Percentiles rank a stretch among this genome's conserved stretches.
Evolutionary conservation across 2,329 filamentous ascomycete genomes (phyloP).

Genomic region (Chrysosporium keratinophilum): DNA sequence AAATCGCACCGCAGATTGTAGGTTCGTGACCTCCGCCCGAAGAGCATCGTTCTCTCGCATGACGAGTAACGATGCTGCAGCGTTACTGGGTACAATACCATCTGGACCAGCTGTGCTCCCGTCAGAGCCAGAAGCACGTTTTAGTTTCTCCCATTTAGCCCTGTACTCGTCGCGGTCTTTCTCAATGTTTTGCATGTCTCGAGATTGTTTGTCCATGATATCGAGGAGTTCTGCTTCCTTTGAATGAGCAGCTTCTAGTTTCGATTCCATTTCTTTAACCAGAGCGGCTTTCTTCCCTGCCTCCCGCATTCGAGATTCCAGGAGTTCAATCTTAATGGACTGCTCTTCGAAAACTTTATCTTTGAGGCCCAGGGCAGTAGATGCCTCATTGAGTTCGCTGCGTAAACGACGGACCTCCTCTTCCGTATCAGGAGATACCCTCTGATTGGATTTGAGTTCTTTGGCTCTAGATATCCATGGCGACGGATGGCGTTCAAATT

Average conservation of each 20-base stretch:
- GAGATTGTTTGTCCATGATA: constrained; percentile 28
- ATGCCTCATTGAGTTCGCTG: constrained; percentile 68
- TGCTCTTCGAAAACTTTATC: constrained; percentile 78
- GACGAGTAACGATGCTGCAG: constrained; percentile 32
- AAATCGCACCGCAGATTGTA: constrained; percentile 40
- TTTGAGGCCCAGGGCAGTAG: constrained; percentile 58
- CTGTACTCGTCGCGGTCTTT: constrained; percentile 35
- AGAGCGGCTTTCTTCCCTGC: constrained; percentile 61
- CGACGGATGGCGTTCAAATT: constrained; percentile 64
- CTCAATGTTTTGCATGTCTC: constrained; percentile 30
- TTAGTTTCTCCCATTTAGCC: constrained; percentile 35
- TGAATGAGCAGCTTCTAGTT: constrained; percentile 32
- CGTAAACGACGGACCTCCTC: constrained; percentile 72
- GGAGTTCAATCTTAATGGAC: constrained; percentile 83
- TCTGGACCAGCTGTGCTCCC: constrained; percentile 29
- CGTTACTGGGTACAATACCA: constrained; percentile 25
- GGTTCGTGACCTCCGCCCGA: constrained; percentile 33
- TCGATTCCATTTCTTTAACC: constrained; percentile 36
- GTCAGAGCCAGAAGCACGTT: constrained; percentile 32
- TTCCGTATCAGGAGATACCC: constrained; percentile 68
- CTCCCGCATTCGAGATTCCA: constrained; percentile 78
- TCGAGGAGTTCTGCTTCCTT: constrained; percentile 27
- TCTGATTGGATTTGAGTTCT: constrained; percentile 72
- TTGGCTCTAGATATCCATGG: constrained; percentile 79
- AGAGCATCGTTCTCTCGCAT: constrained; percentile 37